Base-by-base conservation (phyloP, 345 rosid species). In the Ailanthus altissimus region DNA sequence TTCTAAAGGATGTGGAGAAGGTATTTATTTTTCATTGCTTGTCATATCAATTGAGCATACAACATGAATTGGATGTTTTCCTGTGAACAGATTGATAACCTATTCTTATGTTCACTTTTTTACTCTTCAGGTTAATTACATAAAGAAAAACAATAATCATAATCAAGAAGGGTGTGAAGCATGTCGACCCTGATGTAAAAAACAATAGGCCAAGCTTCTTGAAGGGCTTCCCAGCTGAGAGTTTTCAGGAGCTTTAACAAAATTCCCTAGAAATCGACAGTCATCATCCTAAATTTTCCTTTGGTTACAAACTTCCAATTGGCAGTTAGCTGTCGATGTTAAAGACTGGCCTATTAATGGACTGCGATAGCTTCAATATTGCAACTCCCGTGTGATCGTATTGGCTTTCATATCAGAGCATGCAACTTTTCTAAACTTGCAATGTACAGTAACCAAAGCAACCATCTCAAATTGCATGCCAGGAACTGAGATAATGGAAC, bases 381-480 rank as follows among this genome's bases (percentile, higher is more conserved):
- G 62, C 36, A 21, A 25, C 18, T 10, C 18, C 28, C 11, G 18
- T 28, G 50, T 46, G 63, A 47, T 36, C 9, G 47, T 32, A 57
- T 26, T 42, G 57, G 50, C 50, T 69, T 76, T 53, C 49, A n/a
- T n/a, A 16, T 14, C 25, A 20, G 7, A 59, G 50, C n/a, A 70
- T 13, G 20, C 54, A 69, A 5, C 67, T 59, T 42, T 73, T 67
- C 49, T 28, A 0, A 57, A 66, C 63, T 63, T 65, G 21, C 28
- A 21, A 20, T 32, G 23, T 43, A 28, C 61, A 28, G 45, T 43
- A 46, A 38, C 47, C 1, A 5, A 32, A 42, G 49, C 57, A 50
- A 62, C 69, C 77, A 73, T 54, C 69, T 47, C 50, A 51, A 66
- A 32, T 63, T 47, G 57, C 21, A 32, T 50, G 45, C 59, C 53